Base-by-base conservation (phyloP, 768 basidiomycete species). In the Russula griseocarnosa region DNA sequence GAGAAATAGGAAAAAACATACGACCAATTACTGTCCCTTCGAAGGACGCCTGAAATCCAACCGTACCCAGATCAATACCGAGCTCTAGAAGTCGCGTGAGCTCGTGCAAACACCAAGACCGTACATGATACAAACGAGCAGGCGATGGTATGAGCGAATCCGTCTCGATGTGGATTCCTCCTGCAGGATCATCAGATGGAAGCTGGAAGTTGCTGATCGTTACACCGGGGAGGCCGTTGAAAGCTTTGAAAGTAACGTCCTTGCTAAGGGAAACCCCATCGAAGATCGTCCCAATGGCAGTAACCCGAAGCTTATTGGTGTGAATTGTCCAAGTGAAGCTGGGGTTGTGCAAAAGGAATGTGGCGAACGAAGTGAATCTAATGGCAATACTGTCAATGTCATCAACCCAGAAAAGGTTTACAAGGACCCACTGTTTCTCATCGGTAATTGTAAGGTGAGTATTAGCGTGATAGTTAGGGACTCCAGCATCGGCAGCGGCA, bases 301-400 rank as follows among this genome's bases (percentile, higher is more conserved):
- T 81, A 18, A 90, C 73, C 34, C 84, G 82, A 54, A 90, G 81
- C 47, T 77, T 81, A n/a, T 78, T 65, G 0, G 88, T 87, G 6
- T 85, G 85, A 53, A 90, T 84, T 1, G 82, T 86, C 88, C 88
- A 90, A 5, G 80, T 79, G 67, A 90, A 90, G 61, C 76, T 78
- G 22, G 79, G 78, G 55, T 82, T 84, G 68, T 88, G 88, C 44
- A 89, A 75, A 66, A 89, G 70, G 72, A 80, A 85, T 1, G 81
- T 85, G 0, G 87, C 83, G 69, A 87, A 90, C 13, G 77, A 74
- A 6, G 87, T 86, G 72, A 89, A 89, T 62, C 83, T 82, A 32
- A 4, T 2, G 20, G 11, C 52, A 11, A 10, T 3, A 47, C 57
- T 28, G 34, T 51, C 36, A 32, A n/a, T 52, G 14, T 13, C 34